Percentiles rank a stretch among this genome's conserved stretches.
Conservation (phyloP, 2,329 filamentous ascomycete genomes). For the Fusarium gaditjirri region DNA sequence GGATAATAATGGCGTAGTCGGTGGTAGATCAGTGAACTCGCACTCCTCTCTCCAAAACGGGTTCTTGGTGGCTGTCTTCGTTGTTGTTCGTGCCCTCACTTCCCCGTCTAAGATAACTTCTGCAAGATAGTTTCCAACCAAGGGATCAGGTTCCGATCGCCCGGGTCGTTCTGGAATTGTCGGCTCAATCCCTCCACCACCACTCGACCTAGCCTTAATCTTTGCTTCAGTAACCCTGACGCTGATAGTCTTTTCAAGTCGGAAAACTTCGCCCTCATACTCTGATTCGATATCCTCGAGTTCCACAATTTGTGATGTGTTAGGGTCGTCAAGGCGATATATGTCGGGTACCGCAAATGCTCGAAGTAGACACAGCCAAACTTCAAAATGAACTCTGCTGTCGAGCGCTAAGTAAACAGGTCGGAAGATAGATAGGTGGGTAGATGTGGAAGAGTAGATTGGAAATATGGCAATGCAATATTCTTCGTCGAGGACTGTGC, state of each 20-base stretch:
- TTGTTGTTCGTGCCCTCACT: conserved; percentile 78
- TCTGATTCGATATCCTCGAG: conserved; percentile 52
- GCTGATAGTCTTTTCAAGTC: conserved; percentile 69
- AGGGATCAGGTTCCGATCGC: conserved; percentile 53
- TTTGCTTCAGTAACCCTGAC: conserved; percentile 72
- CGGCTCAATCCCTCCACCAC: conserved; percentile 34
- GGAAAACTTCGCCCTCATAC: conserved; percentile 63
- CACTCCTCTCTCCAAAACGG: conserved; percentile 88
- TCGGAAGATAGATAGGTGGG: conserved; percentile 79
- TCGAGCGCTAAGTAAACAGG: conserved; percentile 92
- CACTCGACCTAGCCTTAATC: conserved; percentile 55
- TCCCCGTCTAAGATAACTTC: conserved; percentile 85
- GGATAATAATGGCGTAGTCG: conserved; percentile 74
- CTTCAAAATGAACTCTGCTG: conserved; percentile 89
- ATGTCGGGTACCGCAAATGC: conserved; percentile 93
- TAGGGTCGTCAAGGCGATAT: conserved; percentile 70
- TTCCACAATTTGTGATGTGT: conserved; percentile 57
- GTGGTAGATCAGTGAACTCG: conserved; percentile 78
- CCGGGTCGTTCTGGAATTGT: conserved; percentile 34
- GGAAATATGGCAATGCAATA: conserved; percentile 97
- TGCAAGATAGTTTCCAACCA: conserved; percentile 77
- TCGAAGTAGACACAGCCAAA: conserved; percentile 93
- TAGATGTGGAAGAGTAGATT: conserved; percentile 82
- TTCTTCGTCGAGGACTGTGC: conserved; percentile 90
- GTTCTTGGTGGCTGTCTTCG: conserved; percentile 75